Percentiles rank a stretch among this genome's conserved stretches.
phyloP scores from a whole-genome alignment of 2,329 filamentous ascomycete species.

The Calonectria hongkongensis region DNA sequence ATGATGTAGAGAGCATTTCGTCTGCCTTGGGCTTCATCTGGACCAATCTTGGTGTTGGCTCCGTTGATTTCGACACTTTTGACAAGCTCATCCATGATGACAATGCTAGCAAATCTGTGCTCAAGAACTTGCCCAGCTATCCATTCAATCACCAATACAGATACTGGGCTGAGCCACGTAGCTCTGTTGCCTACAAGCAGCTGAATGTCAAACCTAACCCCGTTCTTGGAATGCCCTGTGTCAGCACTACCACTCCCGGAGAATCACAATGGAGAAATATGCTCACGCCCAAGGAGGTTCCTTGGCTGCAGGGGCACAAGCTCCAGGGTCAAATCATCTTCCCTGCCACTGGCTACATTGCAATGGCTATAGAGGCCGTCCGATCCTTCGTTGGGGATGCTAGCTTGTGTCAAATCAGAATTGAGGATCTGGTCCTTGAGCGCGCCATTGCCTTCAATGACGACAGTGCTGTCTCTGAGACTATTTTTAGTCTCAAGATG shows the following conservation, averaged over 20 bases:
- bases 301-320: constrained; percentile 33
- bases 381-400: constrained; percentile 15
- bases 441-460: constrained; percentile 39
- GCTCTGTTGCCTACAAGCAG: constrained; percentile 10
- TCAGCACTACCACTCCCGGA: constrained; percentile 10
- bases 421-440: constrained; percentile 30
- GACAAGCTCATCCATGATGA: constrained; percentile 15
- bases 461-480: constrained; percentile 29
- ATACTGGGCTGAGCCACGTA: constrained; percentile 19
- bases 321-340: constrained; percentile 41
- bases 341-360: constrained; percentile 34
- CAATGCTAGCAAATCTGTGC: background rate
- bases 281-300: constrained; percentile 22
- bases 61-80: constrained; percentile 29
- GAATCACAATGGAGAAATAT: constrained; percentile 38
- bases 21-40: constrained; percentile 22
- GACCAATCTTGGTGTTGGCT: constrained; percentile 20
- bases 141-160: constrained; percentile 26
- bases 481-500: constrained; percentile 29
- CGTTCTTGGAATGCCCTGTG: constrained; percentile 10
- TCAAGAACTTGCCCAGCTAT: constrained; percentile 22
- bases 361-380: constrained; percentile 34
- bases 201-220: constrained; percentile 25
- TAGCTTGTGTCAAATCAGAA: constrained; percentile 13
- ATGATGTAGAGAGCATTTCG: constrained; percentile 36